Base-by-base conservation (phyloP, 2,329 filamentous ascomycete genomes). In the Ramularia endophylla region DNA sequence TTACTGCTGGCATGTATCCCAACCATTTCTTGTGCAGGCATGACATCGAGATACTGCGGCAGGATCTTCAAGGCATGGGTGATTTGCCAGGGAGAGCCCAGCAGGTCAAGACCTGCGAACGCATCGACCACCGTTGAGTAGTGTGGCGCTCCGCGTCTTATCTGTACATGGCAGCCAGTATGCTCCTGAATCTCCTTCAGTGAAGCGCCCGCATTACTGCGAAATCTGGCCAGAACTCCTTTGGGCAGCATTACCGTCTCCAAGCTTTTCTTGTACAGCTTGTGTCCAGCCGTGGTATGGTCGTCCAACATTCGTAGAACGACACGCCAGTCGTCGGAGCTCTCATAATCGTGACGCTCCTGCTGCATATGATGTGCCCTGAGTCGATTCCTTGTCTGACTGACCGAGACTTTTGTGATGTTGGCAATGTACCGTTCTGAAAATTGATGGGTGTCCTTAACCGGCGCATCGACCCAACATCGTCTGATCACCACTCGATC, bases 101-200 rank as follows among this genome's bases (percentile, higher is more conserved):
- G 44, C 18, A 58, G 42, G 4, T 44, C 46, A 6, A 58, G 34
- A 16, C 38, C 43, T n/a, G 47, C 49, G 40, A 51, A 56, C 38
- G 22, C 31, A 22, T 36, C 33, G 9, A 17, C 15, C 13, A 17
- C 17, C 8, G 13, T 34, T 8, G 32, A 34, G 32, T 17, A 15
- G 7, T n/a, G 32, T 15, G 36, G 8, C 27, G 25, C 8, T n/a
- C 22, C n/a, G 32, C 29, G 17, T 16, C 35, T 8, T 1, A 53
- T 36, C 28, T 59, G 54, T 7, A 56, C 48, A 38, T 59, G 54
- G 34, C 55, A 53, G n/a, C 51, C 49, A 5, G 55, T 59, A n/a
- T 55, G 52, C 20, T 53, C 54, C 56, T 55, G 53, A 9, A 60
- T 49, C 28, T 60, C 57, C 17, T 57, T 41, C n/a, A 58, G 44